phyloP scores from a whole-genome alignment of 2,329 filamentous ascomycete species.

The Chaetomiaceae sp. region DNA sequence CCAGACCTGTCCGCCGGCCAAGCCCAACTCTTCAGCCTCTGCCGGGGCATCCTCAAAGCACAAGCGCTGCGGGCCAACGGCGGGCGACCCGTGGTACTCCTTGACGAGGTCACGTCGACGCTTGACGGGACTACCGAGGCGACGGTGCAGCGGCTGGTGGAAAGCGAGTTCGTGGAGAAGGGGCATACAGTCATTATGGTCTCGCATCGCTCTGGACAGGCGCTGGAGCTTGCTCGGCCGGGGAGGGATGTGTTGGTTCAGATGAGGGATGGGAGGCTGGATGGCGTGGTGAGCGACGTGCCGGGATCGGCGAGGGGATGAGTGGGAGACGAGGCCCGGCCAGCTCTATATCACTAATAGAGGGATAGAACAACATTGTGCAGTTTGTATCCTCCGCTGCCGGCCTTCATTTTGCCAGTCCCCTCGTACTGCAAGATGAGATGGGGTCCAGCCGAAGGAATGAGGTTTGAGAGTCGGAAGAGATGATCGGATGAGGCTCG shows the following conservation, averaged over 20 bases:
- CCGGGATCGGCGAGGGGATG: too few relatives aligned
- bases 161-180: slow-evolving; percentile 17
- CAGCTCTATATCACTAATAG: too few relatives aligned
- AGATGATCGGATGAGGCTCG: too few relatives aligned
- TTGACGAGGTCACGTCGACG: slow-evolving; percentile 35
- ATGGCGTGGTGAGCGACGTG: background rate
- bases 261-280: slow-evolving; percentile 19
- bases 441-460: too few relatives aligned
- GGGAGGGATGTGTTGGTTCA: slow-evolving; percentile 18
- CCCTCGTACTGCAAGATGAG: too few relatives aligned
- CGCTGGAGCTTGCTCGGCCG: slow-evolving; percentile 4
- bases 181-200: slow-evolving; percentile 26
- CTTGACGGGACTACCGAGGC: slow-evolving; percentile 18
- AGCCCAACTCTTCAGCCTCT: slow-evolving; percentile 42
- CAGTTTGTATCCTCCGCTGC: too few relatives aligned
- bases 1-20: slow-evolving; percentile 34
- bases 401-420: too few relatives aligned
- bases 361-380: too few relatives aligned
- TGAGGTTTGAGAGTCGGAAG: too few relatives aligned
- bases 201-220: slow-evolving; percentile 23
- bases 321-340: too few relatives aligned
- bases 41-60: slow-evolving; percentile 35
- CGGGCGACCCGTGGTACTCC: slow-evolving; percentile 31
- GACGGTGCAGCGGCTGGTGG: slow-evolving; percentile 17
- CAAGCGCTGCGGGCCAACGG: slow-evolving; percentile 24